Conservation (phyloP, 108 stramenopile genomes). For the Nitzschia sp. region DNA sequence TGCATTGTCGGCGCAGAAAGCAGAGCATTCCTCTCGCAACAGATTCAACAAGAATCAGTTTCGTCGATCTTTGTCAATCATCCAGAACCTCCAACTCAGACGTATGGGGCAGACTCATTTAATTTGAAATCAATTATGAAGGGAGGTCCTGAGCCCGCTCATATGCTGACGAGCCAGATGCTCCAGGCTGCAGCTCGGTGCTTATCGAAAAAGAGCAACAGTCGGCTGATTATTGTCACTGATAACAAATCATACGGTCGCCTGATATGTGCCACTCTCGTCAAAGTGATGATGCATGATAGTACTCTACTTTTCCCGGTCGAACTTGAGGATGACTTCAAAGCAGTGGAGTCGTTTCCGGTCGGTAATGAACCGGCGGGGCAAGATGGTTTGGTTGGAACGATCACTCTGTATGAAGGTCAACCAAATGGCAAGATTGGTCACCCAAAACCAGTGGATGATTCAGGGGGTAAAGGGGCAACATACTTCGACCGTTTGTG, state of each 20-base stretch:
- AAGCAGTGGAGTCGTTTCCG: constrained; percentile 6
- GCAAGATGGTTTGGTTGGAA: background rate
- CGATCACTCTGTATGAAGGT: constrained; percentile 61
- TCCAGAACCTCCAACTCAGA: constrained; percentile 89
- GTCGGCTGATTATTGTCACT: constrained; percentile 72
- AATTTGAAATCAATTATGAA: constrained; percentile 33
- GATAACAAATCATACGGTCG: constrained; percentile 80
- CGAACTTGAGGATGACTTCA: background rate
- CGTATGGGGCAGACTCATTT: constrained; percentile 47
- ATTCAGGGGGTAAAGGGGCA: constrained; percentile 32
- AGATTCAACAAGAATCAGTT: constrained; percentile 42
- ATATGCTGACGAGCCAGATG: constrained; percentile 68
- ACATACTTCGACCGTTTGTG: constrained; percentile 89
- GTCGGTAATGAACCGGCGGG: no score
- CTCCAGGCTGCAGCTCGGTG: constrained; percentile 50
- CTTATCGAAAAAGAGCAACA: constrained; percentile 36
- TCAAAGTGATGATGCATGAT: constrained; percentile 35
- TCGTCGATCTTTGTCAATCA: constrained; percentile 78
- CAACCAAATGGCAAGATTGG: constrained; percentile 64
- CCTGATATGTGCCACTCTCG: constrained; percentile 63
- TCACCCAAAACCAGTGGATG: constrained; percentile 34
- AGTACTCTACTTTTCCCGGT: background rate
- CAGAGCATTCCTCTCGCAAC: constrained; percentile 57
- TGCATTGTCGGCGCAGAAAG: constrained; percentile 80
- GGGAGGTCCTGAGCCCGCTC: constrained; percentile 73